Percentiles rank a stretch among this genome's conserved stretches.
These are phyloP conservation scores for Phytophthora brassicae DNA, from an alignment of 352 stramenopile genomes.

Conservation along the genomic window DNA sequence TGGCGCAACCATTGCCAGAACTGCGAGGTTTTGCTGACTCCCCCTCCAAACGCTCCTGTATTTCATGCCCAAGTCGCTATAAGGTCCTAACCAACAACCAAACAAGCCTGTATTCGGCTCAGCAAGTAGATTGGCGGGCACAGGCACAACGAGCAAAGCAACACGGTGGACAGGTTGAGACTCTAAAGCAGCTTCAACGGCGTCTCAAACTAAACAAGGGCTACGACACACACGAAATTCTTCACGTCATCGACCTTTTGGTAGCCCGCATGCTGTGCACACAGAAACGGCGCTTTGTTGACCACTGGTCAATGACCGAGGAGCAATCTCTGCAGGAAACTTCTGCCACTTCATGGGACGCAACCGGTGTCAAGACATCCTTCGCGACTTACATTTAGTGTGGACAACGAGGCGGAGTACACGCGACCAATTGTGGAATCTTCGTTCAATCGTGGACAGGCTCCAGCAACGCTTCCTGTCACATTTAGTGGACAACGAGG, in stretches of 20 bases:
- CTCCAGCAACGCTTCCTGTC: no score
- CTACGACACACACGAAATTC: no score
- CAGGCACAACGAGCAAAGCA: not conserved
- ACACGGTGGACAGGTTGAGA: not conserved
- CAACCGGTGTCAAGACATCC: slow-evolving; percentile 16
- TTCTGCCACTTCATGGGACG: slow-evolving; percentile 18
- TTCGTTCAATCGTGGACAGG: no score
- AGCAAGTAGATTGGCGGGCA: no score
- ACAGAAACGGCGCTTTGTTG: slow-evolving; percentile 12
- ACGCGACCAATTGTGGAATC: no score
- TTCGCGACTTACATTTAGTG: slow-evolving; percentile 21
- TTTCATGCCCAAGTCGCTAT: not conserved
- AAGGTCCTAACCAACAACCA: not conserved
- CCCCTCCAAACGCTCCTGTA: not conserved
- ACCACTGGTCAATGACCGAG: slow-evolving; percentile 17
- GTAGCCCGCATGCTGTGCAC: no score
- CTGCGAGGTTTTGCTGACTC: not conserved
- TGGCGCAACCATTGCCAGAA: no score
- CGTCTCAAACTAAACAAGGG: no score
- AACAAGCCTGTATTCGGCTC: no score
- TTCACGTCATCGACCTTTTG: no score
- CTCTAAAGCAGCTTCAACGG: not conserved
- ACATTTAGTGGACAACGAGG: slow-evolving; percentile 7
- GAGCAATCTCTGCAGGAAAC: slow-evolving; percentile 4
- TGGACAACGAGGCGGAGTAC: no score